phyloP scores from a whole-genome alignment of 129 eudicot genomes.

The Kitagawia praeruptora region DNA sequence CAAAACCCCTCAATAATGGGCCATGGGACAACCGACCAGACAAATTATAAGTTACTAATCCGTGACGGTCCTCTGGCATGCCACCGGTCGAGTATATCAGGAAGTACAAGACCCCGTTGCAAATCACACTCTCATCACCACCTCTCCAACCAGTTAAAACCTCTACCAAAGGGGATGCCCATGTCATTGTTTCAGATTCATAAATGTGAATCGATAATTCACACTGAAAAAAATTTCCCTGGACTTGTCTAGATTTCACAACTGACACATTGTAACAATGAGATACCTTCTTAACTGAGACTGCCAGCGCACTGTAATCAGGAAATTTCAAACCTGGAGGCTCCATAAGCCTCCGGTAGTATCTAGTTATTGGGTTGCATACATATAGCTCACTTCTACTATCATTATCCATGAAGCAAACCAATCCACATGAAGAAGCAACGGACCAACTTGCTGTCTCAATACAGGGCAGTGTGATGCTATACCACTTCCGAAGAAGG shows the following conservation, averaged over 20 bases:
- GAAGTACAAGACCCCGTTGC: constrained; percentile 71
- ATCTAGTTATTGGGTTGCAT: constrained; percentile 71
- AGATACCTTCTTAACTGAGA: constrained; percentile 43
- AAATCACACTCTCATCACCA: constrained; percentile 83
- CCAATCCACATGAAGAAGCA: constrained; percentile 82
- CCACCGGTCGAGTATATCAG: constrained; percentile 69
- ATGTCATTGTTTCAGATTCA: constrained; percentile 50
- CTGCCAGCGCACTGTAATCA: constrained; percentile 70
- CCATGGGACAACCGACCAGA: constrained; percentile 29
- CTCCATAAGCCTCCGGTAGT: constrained; percentile 35
- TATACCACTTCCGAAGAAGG: constrained; percentile 66
- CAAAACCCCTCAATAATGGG: constrained; percentile 39
- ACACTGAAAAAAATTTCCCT: constrained; percentile 69
- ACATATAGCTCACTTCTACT: constrained; percentile 62
- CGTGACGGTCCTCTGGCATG: constrained; percentile 55
- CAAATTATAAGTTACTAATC: constrained; percentile 54
- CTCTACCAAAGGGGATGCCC: constrained; percentile 63
- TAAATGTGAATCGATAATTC: constrained; percentile 79
- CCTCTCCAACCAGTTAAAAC: constrained; percentile 85
- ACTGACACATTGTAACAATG: constrained; percentile 44
- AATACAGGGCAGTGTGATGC: constrained; percentile 75
- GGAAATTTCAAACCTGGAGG: constrained; percentile 60
- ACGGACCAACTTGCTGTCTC: constrained; percentile 70
- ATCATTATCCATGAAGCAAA: constrained; percentile 86
- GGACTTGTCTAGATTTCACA: constrained; percentile 83